Percentiles rank a stretch among this genome's conserved stretches.
phyloP scores from a whole-genome alignment of 1,284 basidiomycete genomes.

The Ceratobasidium sp. region DNA sequence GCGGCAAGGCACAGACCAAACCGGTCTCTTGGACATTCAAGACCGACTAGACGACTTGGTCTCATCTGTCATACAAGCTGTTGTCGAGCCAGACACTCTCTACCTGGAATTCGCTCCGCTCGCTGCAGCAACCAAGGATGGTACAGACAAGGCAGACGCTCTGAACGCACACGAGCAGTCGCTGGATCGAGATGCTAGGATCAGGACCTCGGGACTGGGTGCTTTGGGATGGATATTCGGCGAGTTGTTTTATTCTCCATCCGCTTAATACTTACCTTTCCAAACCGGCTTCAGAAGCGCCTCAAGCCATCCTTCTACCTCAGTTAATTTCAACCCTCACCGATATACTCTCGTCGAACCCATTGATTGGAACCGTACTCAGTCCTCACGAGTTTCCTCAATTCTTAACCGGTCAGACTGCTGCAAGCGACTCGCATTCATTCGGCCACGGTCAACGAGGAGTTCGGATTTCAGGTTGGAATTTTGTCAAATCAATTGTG shows the following conservation, averaged over 20 bases:
- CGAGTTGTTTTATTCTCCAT: slow-evolving; percentile 57
- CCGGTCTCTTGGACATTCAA: slow-evolving; percentile 48
- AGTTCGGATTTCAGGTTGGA: slow-evolving; percentile 34
- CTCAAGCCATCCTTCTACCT: slow-evolving; percentile 53
- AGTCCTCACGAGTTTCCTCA: slow-evolving; percentile 63
- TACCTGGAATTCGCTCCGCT: slow-evolving; percentile 42
- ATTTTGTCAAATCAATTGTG: slow-evolving; percentile 22
- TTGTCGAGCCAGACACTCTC: slow-evolving; percentile 70
- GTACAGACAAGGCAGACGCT: slow-evolving; percentile 64
- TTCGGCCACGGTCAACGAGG: slow-evolving; percentile 23
- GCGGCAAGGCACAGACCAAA: slow-evolving; percentile 28
- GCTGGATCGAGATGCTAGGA: slow-evolving; percentile 73
- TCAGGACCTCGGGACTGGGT: slow-evolving; percentile 80
- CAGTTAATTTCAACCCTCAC: slow-evolving; percentile 54
- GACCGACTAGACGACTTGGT: slow-evolving; percentile 57
- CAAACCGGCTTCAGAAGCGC: slow-evolving; percentile 41
- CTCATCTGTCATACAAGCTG: slow-evolving; percentile 67
- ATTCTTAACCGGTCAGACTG: slow-evolving; percentile 55
- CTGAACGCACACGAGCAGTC: slow-evolving; percentile 70
- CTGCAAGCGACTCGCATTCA: slow-evolving; percentile 59
- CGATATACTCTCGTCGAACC: slow-evolving; percentile 63
- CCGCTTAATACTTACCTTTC: not conserved
- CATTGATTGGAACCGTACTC: slow-evolving; percentile 72
- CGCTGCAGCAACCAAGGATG: slow-evolving; percentile 11
- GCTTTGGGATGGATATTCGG: slow-evolving; percentile 75